Percentiles rank a stretch among this genome's conserved stretches.
Conservation (phyloP, 2,329 filamentous ascomycete species). For the Neurospora sp. region DNA sequence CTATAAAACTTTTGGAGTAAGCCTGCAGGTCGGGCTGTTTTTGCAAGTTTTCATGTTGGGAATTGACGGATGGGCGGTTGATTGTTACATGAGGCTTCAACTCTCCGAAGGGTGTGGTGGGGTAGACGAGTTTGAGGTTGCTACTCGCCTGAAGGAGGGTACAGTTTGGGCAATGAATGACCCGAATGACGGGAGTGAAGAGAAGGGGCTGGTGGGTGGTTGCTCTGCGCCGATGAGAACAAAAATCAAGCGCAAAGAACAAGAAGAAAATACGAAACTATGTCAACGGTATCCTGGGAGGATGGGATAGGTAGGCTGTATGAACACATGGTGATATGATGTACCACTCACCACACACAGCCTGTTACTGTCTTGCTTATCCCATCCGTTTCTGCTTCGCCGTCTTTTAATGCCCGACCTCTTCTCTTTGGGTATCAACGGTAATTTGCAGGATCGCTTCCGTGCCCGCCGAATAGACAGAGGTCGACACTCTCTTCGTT, state of each 20-base stretch:
- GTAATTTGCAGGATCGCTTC: not conserved
- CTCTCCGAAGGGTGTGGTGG: not conserved
- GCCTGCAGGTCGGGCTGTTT: not conserved
- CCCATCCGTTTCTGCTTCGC: constrained; percentile 7
- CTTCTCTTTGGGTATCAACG: constrained; percentile 18
- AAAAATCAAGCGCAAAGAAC: not conserved
- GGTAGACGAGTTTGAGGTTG: not conserved
- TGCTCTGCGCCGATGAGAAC: not conserved
- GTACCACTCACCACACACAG: constrained; percentile 1
- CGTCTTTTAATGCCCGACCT: constrained; percentile 19
- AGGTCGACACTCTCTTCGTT: not conserved
- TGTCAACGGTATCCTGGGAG: not conserved
- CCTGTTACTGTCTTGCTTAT: constrained; percentile 7
- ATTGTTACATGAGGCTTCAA: not conserved
- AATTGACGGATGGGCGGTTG: not conserved
- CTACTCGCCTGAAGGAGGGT: not conserved
- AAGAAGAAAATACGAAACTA: constrained; percentile 1
- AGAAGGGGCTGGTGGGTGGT: not conserved
- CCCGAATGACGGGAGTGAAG: not conserved
- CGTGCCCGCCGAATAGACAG: not conserved
- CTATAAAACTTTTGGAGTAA: not conserved
- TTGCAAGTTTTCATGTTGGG: not conserved
- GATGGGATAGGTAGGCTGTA: not conserved
- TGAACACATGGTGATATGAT: not conserved
- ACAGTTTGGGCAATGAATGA: not conserved